Evolutionary conservation across 2,329 filamentous ascomycete species (phyloP).

Genomic region (Drechslerella stenobrocha): DNA sequence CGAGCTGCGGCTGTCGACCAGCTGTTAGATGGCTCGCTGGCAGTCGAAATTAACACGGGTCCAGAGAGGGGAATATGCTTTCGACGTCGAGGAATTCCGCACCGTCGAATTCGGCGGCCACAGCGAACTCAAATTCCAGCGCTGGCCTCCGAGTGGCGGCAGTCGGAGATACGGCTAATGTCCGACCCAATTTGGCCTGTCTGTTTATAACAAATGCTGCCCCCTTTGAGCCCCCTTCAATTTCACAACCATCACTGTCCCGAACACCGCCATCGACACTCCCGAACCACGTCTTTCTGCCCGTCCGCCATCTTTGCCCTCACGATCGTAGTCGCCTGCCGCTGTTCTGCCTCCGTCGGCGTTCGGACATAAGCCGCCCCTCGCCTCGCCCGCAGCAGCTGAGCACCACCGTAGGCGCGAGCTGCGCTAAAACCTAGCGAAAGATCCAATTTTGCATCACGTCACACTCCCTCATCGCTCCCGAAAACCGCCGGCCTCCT

Average conservation of each 20-base stretch:
- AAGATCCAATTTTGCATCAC: conserved; percentile 1
- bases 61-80: conserved; percentile 10
- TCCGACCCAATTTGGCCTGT: too few relatives aligned
- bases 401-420: neutral
- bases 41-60: neutral
- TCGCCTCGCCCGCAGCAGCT: neutral
- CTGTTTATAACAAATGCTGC: too few relatives aligned
- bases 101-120: conserved; percentile 3
- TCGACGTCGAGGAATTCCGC: conserved; percentile 2
- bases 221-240: too few relatives aligned
- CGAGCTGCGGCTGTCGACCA: neutral
- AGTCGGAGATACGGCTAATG: too few relatives aligned
- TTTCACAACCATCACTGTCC: neutral
- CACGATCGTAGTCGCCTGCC: neutral
- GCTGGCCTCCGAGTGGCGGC: too few relatives aligned
- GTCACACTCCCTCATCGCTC: neutral
- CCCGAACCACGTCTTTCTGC: neutral
- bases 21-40: conserved; percentile 4
- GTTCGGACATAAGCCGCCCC: neutral
- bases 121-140: too few relatives aligned
- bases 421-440: neutral
- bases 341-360: conserved; percentile 5
- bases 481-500: neutral
- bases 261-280: neutral
- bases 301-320: neutral